Percentiles rank a stretch among this genome's conserved stretches.
Evolutionary conservation across 192 early-diverging fungal species (phyloP).

Genomic region (Lunasporangiospora selenospora): DNA sequence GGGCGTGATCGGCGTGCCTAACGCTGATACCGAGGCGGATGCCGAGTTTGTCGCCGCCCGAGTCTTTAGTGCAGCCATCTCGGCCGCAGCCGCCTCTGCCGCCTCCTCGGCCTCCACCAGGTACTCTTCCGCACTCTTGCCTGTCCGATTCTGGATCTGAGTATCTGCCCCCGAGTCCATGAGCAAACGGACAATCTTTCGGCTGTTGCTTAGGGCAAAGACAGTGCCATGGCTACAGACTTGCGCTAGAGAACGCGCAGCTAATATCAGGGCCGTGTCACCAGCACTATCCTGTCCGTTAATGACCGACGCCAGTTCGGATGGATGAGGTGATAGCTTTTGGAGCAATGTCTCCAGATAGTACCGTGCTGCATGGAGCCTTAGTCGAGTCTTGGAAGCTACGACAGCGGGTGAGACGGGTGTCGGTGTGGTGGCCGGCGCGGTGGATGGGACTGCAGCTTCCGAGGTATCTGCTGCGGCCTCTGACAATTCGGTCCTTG

Average conservation of each 20-base stretch:
- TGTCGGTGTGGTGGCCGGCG: too few species aligned
- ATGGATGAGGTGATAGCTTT: constrained; percentile 67
- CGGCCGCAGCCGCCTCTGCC: background rate
- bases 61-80: background rate
- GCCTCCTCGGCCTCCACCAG: constrained; percentile 41
- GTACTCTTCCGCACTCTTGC: constrained; percentile 72
- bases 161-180: constrained; percentile 68
- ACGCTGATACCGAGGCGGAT: too few species aligned
- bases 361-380: constrained; percentile 77
- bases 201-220: constrained; percentile 56
- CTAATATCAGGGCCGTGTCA: constrained; percentile 77
- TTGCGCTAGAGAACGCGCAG: too few species aligned
- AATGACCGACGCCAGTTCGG: constrained; percentile 78
- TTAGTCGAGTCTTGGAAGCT: too few species aligned
- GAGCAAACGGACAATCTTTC: constrained; percentile 63
- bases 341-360: constrained; percentile 89
- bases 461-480: too few species aligned
- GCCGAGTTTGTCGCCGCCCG: background rate
- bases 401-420: too few species aligned
- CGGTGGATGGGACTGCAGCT: too few species aligned
- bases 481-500: too few species aligned
- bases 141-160: constrained; percentile 66
- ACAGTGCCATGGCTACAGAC: constrained; percentile 71
- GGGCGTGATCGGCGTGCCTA: too few species aligned
- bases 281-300: constrained; percentile 84